Evolutionary conservation across 441 rosid genomes (phyloP).

Genomic region (Syzygium syzygioides): DNA sequence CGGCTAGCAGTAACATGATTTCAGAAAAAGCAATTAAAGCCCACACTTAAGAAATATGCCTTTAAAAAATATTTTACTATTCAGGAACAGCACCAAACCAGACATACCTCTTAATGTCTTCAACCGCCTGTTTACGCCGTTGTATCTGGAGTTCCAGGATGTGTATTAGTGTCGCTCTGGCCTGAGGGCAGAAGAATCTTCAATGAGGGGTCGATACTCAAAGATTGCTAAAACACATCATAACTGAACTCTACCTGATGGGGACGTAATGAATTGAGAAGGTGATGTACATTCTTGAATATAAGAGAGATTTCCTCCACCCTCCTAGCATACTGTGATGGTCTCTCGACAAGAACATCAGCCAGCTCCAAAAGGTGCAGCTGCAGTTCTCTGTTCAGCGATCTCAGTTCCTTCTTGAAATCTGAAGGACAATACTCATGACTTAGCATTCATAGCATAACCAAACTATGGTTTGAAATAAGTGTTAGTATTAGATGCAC

Average conservation of each 20-base stretch:
- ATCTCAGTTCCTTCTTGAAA: constrained; percentile 77
- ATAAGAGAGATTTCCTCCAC: constrained; percentile 91
- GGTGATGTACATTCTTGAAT: constrained; percentile 91
- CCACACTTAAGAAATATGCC: neutral
- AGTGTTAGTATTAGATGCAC: neutral
- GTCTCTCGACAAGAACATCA: constrained; percentile 93
- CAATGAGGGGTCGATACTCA: neutral
- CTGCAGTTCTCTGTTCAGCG: constrained; percentile 81
- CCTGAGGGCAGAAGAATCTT: constrained; percentile 32
- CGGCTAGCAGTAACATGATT: neutral
- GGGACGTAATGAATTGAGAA: constrained; percentile 88
- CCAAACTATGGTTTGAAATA: neutral
- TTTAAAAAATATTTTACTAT: neutral
- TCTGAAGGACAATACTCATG: constrained; percentile 30
- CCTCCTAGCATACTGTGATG: constrained; percentile 91
- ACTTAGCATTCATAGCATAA: neutral
- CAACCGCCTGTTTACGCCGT: constrained; percentile 81
- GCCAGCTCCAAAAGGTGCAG: constrained; percentile 88
- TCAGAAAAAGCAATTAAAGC: neutral
- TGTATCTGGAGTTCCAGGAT: constrained; percentile 85
- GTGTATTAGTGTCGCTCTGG: constrained; percentile 90
- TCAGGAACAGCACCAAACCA: neutral
- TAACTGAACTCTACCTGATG: constrained; percentile 52
- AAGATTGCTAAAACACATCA: neutral
- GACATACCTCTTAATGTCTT: constrained; percentile 79